phyloP scores from a whole-genome alignment of 169 alveolate genomes.

The Babesia divergens region DNA sequence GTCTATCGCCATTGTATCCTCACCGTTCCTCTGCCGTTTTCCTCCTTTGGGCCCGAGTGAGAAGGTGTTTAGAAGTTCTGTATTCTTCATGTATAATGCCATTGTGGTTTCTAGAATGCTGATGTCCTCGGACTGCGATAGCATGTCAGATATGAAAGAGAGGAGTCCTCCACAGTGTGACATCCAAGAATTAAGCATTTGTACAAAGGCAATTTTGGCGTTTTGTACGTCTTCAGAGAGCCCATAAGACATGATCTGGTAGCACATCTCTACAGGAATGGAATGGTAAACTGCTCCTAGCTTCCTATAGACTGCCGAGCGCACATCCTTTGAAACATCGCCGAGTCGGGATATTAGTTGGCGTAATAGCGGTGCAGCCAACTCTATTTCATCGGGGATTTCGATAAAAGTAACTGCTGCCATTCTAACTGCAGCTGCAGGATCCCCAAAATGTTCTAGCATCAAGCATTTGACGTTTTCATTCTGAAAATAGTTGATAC shows the following conservation, averaged over 20 bases:
- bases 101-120: constrained; percentile 10
- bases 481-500: background rate
- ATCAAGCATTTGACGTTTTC: constrained; percentile 4
- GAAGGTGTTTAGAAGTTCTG: constrained; percentile 1
- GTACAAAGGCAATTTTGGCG: background rate
- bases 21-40: background rate
- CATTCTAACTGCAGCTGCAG: constrained; percentile 11
- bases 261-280: constrained; percentile 36
- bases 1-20: background rate
- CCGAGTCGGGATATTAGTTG: constrained; percentile 8
- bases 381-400: constrained; percentile 5
- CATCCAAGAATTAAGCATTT: constrained; percentile 32
- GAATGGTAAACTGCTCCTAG: background rate
- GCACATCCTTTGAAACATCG: constrained; percentile 33
- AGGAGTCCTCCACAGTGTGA: constrained; percentile 5
- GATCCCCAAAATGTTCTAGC: background rate
- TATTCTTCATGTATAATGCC: constrained; percentile 18
- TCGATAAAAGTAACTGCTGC: constrained; percentile 9
- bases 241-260: constrained; percentile 26
- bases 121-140: constrained; percentile 18
- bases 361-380: constrained; percentile 1
- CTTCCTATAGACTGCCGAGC: constrained; percentile 30
- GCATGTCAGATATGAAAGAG: constrained; percentile 17
- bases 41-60: background rate
- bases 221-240: constrained; percentile 5